Evolutionary conservation across 306 rosid species (phyloP), one percentile per base, ranked within the genome.

Genomic region (Gillenia trifoliata): DNA sequence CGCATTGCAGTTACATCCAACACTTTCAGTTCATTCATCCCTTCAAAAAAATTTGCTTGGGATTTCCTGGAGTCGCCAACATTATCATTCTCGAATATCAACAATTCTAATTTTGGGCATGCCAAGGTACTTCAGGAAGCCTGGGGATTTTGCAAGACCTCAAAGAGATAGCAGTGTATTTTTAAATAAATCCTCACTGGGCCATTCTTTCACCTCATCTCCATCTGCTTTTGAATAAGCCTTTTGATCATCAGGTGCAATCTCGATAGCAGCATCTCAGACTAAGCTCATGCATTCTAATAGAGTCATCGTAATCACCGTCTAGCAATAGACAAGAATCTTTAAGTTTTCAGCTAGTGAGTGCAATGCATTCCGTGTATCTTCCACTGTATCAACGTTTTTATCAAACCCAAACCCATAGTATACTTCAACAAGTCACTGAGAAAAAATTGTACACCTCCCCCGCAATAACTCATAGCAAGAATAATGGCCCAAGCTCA

Each of bases 341-440:
- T 34, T 76, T 72, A 17, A 72, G 45, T 72, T 64, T 33, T 49
- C 11, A 25, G 26, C 81, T 26, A 57, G 0, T 12, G 55, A 26
- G 76, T 7, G 13, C 4, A 81, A 70, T 20, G 49, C 41, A 52
- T 26, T 20, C 15, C 56, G 33, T 40, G 71, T 78, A 0, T 15
- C 54, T 11, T 65, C 36, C 66, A 81, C 31, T 12, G 80, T 55
- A 17, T 25, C 17, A n/a, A 65, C 62, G 19, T 19, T 47, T 17
- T 66, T 57, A 81, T 15, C 60, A 76, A 59, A 8, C 77, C 50
- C 80, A 81, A 45, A 8, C 80, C 84, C 77, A 71, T 54, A 3
- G 49, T 23, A 57, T 81, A 81, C 66, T 82, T 80, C 55, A 87
- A 63, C 68, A 84, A 80, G 38, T 87, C 86, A 57, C 6, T 30